phyloP scores from a whole-genome alignment of 169 alveolate genomes.

The Neospora caninum region DNA sequence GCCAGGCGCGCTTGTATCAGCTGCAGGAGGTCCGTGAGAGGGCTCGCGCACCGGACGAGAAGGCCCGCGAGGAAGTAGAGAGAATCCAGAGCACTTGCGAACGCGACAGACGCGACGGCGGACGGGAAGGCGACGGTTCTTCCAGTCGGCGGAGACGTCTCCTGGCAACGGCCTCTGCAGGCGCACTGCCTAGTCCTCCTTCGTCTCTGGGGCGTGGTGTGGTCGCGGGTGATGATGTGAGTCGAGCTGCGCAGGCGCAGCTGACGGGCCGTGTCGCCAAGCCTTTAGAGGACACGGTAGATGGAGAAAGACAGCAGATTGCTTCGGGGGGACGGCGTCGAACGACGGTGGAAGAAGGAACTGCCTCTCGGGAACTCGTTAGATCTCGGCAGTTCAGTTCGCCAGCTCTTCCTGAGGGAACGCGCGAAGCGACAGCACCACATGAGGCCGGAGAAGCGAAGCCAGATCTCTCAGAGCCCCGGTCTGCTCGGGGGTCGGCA shows the following conservation, averaged over 20 bases:
- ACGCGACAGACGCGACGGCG: no score
- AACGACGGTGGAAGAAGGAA: neutral
- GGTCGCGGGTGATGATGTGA: neutral
- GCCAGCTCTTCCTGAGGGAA: neutral
- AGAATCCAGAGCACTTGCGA: no score
- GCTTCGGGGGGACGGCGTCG: neutral
- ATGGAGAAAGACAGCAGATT: neutral
- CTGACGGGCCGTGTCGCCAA: neutral
- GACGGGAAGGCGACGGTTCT: neutral
- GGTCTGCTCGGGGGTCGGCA: no score
- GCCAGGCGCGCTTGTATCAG: neutral
- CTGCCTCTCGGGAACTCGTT: neutral
- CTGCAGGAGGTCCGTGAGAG: neutral
- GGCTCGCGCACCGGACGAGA: neutral
- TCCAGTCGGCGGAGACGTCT: neutral
- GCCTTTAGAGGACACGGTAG: neutral
- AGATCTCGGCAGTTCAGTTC: neutral
- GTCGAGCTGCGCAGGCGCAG: neutral
- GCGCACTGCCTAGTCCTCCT: neutral
- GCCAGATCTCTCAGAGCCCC: no score
- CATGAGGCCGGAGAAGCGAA: no score
- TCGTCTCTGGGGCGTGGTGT: neutral
- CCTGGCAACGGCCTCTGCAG: constrained; percentile 13
- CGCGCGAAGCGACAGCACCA: no score
- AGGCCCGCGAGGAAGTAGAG: no score